Base-by-base conservation (phyloP, 768 basidiomycete species). In the Auriscalpium orientale region DNA sequence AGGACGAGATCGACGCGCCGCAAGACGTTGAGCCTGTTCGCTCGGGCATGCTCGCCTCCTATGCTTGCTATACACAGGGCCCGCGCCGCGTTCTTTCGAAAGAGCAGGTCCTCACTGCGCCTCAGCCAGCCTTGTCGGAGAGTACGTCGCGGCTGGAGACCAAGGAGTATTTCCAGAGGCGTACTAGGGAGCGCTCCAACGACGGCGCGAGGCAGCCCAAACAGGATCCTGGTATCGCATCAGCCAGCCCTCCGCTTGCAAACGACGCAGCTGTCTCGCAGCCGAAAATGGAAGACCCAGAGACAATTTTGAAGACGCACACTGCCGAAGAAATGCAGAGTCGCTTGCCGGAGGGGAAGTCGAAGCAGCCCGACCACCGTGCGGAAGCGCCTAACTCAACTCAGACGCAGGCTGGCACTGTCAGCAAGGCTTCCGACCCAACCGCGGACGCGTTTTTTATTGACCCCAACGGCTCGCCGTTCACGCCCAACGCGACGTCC, bases 131-230 rank as follows among this genome's bases (percentile, higher is more conserved):
- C 2, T 40, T 55, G n/a, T 57, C 49, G 7, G 49, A 36, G 49
- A 28, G 57, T 35, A 53, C 58, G 28, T 58, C 57, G 1, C 59
- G 59, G 21, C 57, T 53, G 15, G 53, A 54, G 10, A 50, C 57
- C 18, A 60, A 60, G 46, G 59, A 58, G 47, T 60, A 60, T 49
- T 55, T 60, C 33, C 53, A 58, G 43, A 51, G 57, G 49, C 59
- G 59, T 21, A 55, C 57, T 9, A 52, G 59, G 18, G 59, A 60
- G 36, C 59, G 59, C 8, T 60, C 59, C 4, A 53, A 51, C 10
- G 59, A 59, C 28, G 50, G 44, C 5, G 45, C 18, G 36, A 37
- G 33, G 38, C 49, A 50, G 15, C 7, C 48, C 10, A 40, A 49
- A 20, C 28, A 28, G 28, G 28, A 28, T 28, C 4, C 28, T 7